Percentiles rank a stretch among this genome's conserved stretches.
phyloP scores from a whole-genome alignment of 1,284 basidiomycete species.

The Vanrija pseudolonga region DNA sequence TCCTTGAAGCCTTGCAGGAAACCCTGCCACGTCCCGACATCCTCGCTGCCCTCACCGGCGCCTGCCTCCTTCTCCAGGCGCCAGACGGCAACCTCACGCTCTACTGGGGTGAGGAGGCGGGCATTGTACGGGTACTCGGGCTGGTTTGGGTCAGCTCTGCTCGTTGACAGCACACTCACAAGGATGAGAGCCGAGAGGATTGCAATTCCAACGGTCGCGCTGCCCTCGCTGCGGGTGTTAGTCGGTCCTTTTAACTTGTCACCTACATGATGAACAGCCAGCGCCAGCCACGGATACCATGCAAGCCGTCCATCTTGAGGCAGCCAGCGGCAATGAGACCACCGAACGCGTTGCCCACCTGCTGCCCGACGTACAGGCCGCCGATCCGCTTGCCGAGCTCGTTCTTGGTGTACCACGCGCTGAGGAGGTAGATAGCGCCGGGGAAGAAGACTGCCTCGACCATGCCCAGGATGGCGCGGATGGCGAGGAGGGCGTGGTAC shows the following conservation, averaged over 20 bases:
- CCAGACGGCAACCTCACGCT: slow-evolving; percentile 27
- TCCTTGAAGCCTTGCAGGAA: slow-evolving; percentile 23
- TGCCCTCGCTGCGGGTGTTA: not conserved
- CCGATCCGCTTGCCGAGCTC: slow-evolving; percentile 7
- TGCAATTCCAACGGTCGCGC: not conserved
- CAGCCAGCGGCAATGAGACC: slow-evolving; percentile 1
- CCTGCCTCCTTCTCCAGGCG: slow-evolving; percentile 27
- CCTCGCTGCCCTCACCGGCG: slow-evolving; percentile 17
- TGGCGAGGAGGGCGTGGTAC: slow-evolving; percentile 27
- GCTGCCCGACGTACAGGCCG: slow-evolving; percentile 1
- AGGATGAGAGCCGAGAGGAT: slow-evolving; percentile 28
- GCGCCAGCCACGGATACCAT: slow-evolving; percentile 1
- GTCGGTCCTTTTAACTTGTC: slow-evolving; percentile 14
- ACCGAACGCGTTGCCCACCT: slow-evolving; percentile 7
- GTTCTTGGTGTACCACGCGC: slow-evolving; percentile 32
- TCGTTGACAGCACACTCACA: slow-evolving; percentile 9
- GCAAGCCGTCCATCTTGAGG: slow-evolving; percentile 1
- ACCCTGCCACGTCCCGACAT: slow-evolving; percentile 10
- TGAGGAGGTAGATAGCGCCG: slow-evolving; percentile 38
- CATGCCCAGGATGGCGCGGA: slow-evolving; percentile 30
- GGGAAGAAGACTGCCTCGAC: slow-evolving; percentile 22
- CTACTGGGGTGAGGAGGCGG: slow-evolving; percentile 22
- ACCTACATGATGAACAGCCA: slow-evolving; percentile 6
- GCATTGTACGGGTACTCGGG: slow-evolving; percentile 32
- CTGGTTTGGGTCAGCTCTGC: slow-evolving; percentile 12